Evolutionary conservation across 495 filamentous ascomycete species (phyloP).

Genomic region (Hyphodiscus hymeniophilus): DNA sequence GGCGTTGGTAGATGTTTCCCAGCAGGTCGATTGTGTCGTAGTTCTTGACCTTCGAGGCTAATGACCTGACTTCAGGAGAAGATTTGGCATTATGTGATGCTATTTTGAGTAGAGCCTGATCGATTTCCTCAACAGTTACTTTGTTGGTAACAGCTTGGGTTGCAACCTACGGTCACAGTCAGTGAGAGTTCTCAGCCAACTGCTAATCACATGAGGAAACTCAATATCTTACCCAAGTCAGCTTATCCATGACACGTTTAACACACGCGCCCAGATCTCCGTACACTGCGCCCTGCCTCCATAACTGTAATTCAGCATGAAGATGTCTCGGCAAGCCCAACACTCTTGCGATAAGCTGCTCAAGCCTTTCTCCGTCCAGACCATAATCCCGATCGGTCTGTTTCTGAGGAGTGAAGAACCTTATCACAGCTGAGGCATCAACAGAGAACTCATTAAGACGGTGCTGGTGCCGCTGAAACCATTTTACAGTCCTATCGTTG

Average conservation of each 20-base stretch:
- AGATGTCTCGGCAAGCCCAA: slow-evolving; percentile 52
- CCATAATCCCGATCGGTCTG: slow-evolving; percentile 68
- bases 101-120: slow-evolving; percentile 50
- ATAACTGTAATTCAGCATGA: slow-evolving; percentile 52
- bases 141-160: slow-evolving; percentile 16
- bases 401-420: slow-evolving; percentile 65
- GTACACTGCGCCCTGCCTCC: slow-evolving; percentile 41
- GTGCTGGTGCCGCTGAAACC: slow-evolving; percentile 51
- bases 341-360: slow-evolving; percentile 54
- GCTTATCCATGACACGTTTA: slow-evolving; percentile 53
- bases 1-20: slow-evolving; percentile 45
- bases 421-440: slow-evolving; percentile 54
- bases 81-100: slow-evolving; percentile 64
- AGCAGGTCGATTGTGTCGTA: slow-evolving; percentile 39
- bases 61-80: slow-evolving; percentile 49
- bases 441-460: slow-evolving; percentile 42
- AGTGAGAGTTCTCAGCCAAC: too few species aligned
- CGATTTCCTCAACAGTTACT: slow-evolving; percentile 71
- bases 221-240: slow-evolving; percentile 49
- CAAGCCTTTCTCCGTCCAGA: slow-evolving; percentile 51
- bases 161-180: slow-evolving; percentile 15
- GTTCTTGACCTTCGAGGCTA: slow-evolving; percentile 26
- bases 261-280: slow-evolving; percentile 65
- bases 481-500: slow-evolving; percentile 32
- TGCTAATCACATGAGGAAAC: too few species aligned